These are phyloP conservation scores for Phytophthora cryptogea DNA, from an alignment of 352 stramenopile species.

Conservation along the genomic window DNA sequence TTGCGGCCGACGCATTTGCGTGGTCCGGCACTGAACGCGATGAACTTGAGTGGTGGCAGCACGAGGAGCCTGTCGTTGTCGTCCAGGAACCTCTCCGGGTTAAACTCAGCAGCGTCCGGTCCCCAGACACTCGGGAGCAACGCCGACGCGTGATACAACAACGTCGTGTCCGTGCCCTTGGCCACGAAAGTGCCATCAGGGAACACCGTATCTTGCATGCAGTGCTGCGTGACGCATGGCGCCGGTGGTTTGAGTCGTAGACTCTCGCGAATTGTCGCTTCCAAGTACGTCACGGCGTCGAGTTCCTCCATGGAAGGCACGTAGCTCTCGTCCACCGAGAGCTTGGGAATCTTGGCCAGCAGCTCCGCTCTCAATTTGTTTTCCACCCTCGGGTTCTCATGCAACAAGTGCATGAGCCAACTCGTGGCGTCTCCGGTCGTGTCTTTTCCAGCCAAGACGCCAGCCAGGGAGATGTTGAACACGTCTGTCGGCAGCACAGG, in stretches of 20 bases:
- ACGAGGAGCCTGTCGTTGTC: constrained; percentile 31
- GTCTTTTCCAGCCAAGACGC: constrained; percentile 70
- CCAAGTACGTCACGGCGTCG: constrained; percentile 35
- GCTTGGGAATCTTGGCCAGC: constrained; percentile 28
- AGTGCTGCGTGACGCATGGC: constrained; percentile 44
- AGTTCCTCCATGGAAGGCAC: constrained; percentile 42
- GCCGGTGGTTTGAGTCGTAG: constrained; percentile 53
- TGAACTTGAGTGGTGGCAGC: constrained; percentile 38
- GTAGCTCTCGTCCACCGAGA: constrained; percentile 26
- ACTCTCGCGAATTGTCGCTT: constrained; percentile 51
- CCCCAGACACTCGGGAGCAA: constrained; percentile 48
- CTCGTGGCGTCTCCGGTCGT: constrained; percentile 52
- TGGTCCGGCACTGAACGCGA: constrained; percentile 42
- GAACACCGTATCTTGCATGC: constrained; percentile 47
- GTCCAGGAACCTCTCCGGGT: constrained; percentile 51
- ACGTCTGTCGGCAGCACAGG: constrained; percentile 40
- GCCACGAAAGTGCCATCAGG: constrained; percentile 52
- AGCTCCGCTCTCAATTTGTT: constrained; percentile 36
- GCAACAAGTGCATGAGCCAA: constrained; percentile 67
- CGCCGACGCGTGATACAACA: constrained; percentile 49
- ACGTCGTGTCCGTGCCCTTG: constrained; percentile 40
- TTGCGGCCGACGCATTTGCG: constrained; percentile 42
- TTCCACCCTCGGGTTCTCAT: constrained; percentile 54
- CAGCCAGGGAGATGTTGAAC: constrained; percentile 67
- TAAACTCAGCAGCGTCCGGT: constrained; percentile 41